Conservation (phyloP, 129 eudicot genomes). For the Arctium minus region DNA sequence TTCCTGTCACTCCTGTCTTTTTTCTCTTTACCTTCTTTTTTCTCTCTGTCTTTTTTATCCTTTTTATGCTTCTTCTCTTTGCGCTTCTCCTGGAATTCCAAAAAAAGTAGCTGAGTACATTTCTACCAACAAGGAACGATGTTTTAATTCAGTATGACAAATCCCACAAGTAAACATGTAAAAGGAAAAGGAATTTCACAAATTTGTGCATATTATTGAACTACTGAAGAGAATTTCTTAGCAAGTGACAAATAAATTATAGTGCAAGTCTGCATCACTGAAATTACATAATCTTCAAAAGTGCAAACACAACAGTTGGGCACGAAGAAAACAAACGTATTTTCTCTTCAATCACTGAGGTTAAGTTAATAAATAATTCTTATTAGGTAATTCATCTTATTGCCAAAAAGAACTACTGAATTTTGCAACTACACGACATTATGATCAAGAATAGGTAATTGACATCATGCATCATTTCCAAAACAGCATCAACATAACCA, state of each 20-base stretch:
- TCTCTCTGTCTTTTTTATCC: conserved; percentile 69
- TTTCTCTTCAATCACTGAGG: background rate
- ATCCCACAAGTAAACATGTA: background rate
- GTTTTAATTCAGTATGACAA: background rate
- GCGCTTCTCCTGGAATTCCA: conserved; percentile 47
- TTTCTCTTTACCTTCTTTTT: conserved; percentile 54
- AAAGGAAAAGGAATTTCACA: background rate
- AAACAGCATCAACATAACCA: background rate
- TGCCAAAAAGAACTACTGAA: background rate
- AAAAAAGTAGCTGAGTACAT: background rate
- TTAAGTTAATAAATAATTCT: background rate
- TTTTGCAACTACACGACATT: background rate
- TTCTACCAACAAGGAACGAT: background rate
- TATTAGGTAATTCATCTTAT: background rate
- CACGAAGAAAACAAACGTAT: background rate
- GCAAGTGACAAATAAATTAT: background rate
- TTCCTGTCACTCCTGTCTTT: conserved; percentile 53
- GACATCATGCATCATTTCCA: background rate
- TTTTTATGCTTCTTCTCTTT: conserved; percentile 71
- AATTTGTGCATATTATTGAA: background rate
- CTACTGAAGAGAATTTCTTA: background rate
- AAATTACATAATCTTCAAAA: background rate
- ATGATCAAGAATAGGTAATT: background rate
- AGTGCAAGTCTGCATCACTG: background rate
- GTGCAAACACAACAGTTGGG: background rate